phyloP scores from a whole-genome alignment of 805 yeast species.

The Sugiyamaella mastotermitis region DNA sequence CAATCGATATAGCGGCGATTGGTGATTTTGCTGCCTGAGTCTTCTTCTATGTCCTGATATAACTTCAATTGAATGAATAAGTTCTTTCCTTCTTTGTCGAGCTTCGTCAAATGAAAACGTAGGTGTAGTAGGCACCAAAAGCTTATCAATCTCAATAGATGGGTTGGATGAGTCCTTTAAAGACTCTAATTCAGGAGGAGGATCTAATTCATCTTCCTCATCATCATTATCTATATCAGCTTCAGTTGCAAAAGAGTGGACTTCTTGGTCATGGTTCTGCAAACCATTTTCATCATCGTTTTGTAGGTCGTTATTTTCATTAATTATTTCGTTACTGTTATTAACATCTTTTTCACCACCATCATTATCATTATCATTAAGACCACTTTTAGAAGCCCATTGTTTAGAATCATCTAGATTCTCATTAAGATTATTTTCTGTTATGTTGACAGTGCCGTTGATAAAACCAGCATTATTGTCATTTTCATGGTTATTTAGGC shows the following conservation, averaged over 20 bases:
- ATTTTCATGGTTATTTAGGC: too few relatives aligned
- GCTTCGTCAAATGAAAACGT: constrained; percentile 9
- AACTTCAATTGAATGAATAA: constrained; percentile 7
- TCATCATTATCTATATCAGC: not conserved
- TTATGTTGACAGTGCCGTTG: too few relatives aligned
- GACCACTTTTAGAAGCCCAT: too few relatives aligned
- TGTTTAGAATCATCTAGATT: too few relatives aligned
- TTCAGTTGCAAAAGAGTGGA: too few relatives aligned
- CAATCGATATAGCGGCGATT: not conserved
- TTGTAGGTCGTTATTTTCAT: constrained; percentile 2
- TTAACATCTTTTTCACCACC: too few relatives aligned
- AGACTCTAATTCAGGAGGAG: constrained; percentile 7
- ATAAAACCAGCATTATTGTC: too few relatives aligned
- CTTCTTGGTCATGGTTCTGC: too few relatives aligned
- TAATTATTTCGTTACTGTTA: too few relatives aligned
- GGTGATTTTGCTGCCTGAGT: not conserved
- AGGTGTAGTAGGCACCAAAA: constrained; percentile 1
- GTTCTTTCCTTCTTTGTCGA: constrained; percentile 1
- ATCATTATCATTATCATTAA: too few relatives aligned
- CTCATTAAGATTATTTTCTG: too few relatives aligned
- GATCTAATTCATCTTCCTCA: constrained; percentile 8
- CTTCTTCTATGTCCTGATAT: constrained; percentile 1
- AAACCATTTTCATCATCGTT: too few relatives aligned
- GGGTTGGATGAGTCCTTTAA: not conserved
- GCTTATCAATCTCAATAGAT: constrained; percentile 1